Percentiles rank a stretch among this genome's conserved stretches.
Conservation (phyloP, 2,329 filamentous ascomycete species). For the Colletotrichum eleusines region DNA sequence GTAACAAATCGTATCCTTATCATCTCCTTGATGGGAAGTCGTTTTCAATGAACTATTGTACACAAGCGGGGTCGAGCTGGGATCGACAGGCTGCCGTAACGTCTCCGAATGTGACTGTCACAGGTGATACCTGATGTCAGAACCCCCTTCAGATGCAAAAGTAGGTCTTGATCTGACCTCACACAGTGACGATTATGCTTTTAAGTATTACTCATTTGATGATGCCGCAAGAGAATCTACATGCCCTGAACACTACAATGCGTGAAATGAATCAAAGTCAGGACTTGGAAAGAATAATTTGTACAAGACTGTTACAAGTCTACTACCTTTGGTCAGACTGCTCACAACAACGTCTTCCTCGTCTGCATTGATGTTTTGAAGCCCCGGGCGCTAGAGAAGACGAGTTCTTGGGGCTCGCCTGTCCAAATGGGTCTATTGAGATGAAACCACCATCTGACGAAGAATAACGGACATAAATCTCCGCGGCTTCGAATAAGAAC, state of each 20-base stretch:
- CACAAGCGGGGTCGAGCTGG: neutral
- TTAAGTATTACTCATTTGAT: neutral
- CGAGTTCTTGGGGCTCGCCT: conserved; percentile 35
- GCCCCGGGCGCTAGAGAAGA: conserved; percentile 34
- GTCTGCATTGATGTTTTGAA: conserved; percentile 24
- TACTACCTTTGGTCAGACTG: neutral
- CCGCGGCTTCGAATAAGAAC: rapidly evolving
- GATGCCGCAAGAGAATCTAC: neutral
- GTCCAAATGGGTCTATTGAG: conserved; percentile 40
- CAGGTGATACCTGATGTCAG: too few species aligned
- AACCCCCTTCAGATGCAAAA: neutral
- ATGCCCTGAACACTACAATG: neutral
- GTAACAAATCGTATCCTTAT: neutral
- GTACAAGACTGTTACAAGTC: rapidly evolving
- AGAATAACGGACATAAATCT: conserved; percentile 16
- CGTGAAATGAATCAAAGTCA: neutral
- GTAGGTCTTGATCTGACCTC: neutral
- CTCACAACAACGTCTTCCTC: conserved; percentile 29
- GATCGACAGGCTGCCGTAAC: neutral
- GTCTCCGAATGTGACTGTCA: neutral
- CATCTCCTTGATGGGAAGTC: neutral
- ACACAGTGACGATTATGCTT: too few species aligned
- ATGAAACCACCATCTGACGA: conserved; percentile 26
- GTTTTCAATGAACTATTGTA: too few species aligned
- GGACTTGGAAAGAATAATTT: neutral